phyloP scores from a whole-genome alignment of 2,329 filamentous ascomycete genomes.

The Paracoccidioides brasiliensis region DNA sequence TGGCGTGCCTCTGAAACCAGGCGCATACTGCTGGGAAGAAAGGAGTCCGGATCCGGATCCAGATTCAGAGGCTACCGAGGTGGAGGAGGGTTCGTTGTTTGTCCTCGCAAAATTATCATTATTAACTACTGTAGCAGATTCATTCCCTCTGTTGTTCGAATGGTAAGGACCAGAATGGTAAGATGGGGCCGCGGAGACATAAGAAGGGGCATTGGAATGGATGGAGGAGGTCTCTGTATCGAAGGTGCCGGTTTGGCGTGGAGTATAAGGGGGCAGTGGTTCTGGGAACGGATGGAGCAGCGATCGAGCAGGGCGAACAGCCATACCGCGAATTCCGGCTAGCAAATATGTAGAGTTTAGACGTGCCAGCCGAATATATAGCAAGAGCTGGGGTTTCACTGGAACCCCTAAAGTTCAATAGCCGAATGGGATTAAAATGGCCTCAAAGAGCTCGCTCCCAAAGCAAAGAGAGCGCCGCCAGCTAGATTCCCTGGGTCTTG shows the following conservation, averaged over 20 bases:
- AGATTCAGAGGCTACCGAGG: no score
- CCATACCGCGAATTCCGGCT: constrained; percentile 5
- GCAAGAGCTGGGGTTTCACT: no score
- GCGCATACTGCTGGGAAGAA: constrained; percentile 33
- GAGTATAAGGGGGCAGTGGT: constrained; percentile 11
- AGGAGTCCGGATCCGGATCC: constrained; percentile 9
- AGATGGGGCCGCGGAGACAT: constrained; percentile 52
- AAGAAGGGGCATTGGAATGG: constrained; percentile 54
- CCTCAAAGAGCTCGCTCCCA: no score
- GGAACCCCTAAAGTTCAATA: no score
- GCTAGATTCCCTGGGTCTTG: no score
- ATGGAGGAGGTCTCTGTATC: constrained; percentile 58
- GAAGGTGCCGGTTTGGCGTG: constrained; percentile 4
- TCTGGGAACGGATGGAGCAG: constrained; percentile 11
- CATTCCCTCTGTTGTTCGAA: constrained; percentile 7
- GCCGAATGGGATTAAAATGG: no score
- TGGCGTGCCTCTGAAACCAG: constrained; percentile 27
- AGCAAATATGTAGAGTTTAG: background rate
- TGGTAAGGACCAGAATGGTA: constrained; percentile 39
- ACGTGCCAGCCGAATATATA: background rate
- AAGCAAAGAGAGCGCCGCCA: no score
- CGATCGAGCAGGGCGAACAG: constrained; percentile 10
- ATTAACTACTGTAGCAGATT: constrained; percentile 26
- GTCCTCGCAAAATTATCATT: constrained; percentile 8
- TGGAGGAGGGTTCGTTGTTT: constrained; percentile 3